These are phyloP conservation scores for Ehretia macrophylla DNA, from an alignment of 257 asterid genomes.

Conservation along the genomic window DNA sequence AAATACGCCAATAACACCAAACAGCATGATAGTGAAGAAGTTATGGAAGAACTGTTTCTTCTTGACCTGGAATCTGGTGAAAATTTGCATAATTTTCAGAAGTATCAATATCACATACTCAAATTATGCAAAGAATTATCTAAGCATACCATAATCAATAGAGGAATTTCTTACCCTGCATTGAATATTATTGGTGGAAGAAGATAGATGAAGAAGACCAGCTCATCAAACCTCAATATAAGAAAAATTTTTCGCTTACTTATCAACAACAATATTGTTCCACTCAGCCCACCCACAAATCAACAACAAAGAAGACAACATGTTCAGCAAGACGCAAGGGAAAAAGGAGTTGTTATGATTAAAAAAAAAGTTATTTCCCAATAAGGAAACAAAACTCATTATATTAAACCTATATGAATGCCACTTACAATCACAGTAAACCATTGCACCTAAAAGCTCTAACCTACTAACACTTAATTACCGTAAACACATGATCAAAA, in stretches of 20 bases:
- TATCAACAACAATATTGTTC: constrained; percentile 57
- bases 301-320: neutral
- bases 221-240: constrained; percentile 80
- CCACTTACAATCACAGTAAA: no score
- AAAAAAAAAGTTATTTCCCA: no score
- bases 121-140: neutral
- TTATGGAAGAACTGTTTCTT: constrained; percentile 96
- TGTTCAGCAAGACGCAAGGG: neutral
- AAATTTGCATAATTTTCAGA: neutral
- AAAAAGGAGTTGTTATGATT: neutral
- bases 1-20: constrained; percentile 84
- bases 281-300: constrained; percentile 56
- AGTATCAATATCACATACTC: neutral
- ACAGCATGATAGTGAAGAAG: constrained; percentile 87
- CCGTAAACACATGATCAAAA: no score
- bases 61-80: constrained; percentile 89
- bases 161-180: constrained; percentile 65
- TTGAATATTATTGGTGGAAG: constrained; percentile 92
- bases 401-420: no score
- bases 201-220: constrained; percentile 81
- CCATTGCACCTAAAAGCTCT: no score
- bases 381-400: no score
- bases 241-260: constrained; percentile 84
- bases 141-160: neutral
- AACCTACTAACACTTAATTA: no score